Percentiles rank a stretch among this genome's conserved stretches.
Evolutionary conservation across 805 yeast species (phyloP).

Genomic region (Kluyveromyces starmeri): DNA sequence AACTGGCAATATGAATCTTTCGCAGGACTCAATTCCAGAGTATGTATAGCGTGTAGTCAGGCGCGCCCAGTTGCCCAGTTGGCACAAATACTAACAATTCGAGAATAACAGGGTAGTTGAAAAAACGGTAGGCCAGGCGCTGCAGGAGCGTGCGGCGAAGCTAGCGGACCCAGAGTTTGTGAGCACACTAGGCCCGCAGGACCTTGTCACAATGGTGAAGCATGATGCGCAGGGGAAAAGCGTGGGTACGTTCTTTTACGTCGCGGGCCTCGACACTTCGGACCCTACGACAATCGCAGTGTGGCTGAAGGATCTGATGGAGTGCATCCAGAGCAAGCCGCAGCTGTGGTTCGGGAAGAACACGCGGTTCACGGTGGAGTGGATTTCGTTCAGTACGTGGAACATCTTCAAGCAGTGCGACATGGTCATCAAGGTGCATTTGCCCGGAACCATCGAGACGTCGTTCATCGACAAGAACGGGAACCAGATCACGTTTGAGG

Average conservation of each 20-base stretch:
- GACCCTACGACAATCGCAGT: slow-evolving; percentile 75
- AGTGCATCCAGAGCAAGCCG: slow-evolving; percentile 47
- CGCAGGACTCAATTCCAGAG: slow-evolving; percentile 61
- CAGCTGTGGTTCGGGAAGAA: slow-evolving; percentile 78
- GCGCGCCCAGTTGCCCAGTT: not conserved
- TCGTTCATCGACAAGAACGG: slow-evolving; percentile 27
- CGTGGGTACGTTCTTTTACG: slow-evolving; percentile 65
- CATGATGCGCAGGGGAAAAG: slow-evolving; percentile 37
- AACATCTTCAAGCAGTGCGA: slow-evolving; percentile 56
- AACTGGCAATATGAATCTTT: slow-evolving; percentile 24
- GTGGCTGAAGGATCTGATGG: slow-evolving; percentile 58
- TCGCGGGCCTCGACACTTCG: slow-evolving; percentile 67
- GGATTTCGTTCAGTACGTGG: slow-evolving; percentile 59
- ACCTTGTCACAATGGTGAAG: slow-evolving; percentile 25
- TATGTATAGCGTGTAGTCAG: slow-evolving; percentile 23
- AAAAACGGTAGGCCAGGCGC: slow-evolving; percentile 46
- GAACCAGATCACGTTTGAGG: slow-evolving; percentile 30
- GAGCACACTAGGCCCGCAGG: slow-evolving; percentile 64
- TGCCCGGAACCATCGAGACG: slow-evolving; percentile 66
- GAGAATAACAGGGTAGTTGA: slow-evolving; percentile 40
- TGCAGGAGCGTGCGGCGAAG: slow-evolving; percentile 56
- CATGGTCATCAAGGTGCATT: slow-evolving; percentile 60
- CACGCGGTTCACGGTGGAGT: slow-evolving; percentile 61
- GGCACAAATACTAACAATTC: not conserved
- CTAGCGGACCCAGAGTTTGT: slow-evolving; percentile 38